These are phyloP conservation scores for Alternaria tenuissima DNA, from an alignment of 2,329 filamentous ascomycete species.

Conservation along the genomic window DNA sequence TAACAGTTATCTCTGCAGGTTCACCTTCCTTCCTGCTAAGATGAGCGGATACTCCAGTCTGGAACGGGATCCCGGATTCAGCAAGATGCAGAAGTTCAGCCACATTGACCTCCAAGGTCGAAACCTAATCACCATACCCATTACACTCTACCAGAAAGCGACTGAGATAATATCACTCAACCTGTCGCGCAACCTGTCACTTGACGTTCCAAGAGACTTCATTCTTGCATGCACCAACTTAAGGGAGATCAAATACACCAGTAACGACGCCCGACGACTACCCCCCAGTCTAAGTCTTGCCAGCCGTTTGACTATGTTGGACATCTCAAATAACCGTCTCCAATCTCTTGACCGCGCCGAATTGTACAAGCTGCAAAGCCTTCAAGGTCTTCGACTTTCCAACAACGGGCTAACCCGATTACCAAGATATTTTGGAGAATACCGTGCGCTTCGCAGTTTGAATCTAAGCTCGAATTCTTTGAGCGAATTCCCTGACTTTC, in stretches of 20 bases:
- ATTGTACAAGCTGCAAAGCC: slow-evolving; percentile 74
- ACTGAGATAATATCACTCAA: slow-evolving; percentile 94
- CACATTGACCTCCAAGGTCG: slow-evolving; percentile 91
- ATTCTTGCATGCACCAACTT: slow-evolving; percentile 91
- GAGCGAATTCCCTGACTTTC: slow-evolving; percentile 81
- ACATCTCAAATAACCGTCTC: slow-evolving; percentile 92
- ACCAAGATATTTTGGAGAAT: slow-evolving; percentile 83
- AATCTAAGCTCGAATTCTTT: slow-evolving; percentile 96
- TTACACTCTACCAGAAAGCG: slow-evolving; percentile 89
- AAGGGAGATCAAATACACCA: slow-evolving; percentile 93
- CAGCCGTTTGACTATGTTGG: slow-evolving; percentile 82
- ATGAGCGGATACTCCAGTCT: slow-evolving; percentile 79
- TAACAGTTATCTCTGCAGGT: slow-evolving; percentile 95
- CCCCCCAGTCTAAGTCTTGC: slow-evolving; percentile 86
- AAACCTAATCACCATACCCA: slow-evolving; percentile 93
- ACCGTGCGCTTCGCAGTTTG: slow-evolving; percentile 79
- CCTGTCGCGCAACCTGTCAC: slow-evolving; percentile 86
- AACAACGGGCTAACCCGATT: slow-evolving; percentile 88
- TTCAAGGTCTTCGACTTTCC: slow-evolving; percentile 89
- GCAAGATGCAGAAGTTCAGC: slow-evolving; percentile 87
- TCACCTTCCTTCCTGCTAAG: slow-evolving; percentile 90
- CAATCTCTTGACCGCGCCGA: slow-evolving; percentile 88
- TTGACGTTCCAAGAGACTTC: slow-evolving; percentile 95
- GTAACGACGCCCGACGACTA: slow-evolving; percentile 88
- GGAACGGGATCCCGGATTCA: slow-evolving; percentile 79